A percentile compares a stretch with the other conserved stretches of the same genome.
Evolutionary conservation across 257 asterid species (phyloP).

Genomic region (Solanum rostratum): DNA sequence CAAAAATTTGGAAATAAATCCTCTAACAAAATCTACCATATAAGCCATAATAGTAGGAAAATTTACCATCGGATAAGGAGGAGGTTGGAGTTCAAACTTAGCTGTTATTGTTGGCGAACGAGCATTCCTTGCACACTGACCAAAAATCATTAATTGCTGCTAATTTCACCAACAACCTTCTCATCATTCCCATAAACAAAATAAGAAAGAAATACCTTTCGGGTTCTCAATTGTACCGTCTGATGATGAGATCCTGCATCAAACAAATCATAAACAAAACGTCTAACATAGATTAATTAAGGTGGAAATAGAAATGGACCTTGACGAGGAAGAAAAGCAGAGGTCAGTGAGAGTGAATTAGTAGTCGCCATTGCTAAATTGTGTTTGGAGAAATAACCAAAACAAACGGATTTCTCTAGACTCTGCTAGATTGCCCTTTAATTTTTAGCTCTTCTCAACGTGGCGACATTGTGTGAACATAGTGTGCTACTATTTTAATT

Average conservation of each 20-base stretch:
- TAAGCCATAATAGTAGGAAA: neutral
- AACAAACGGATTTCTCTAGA: neutral
- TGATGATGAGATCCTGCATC: conserved; percentile 18
- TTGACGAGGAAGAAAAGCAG: conserved; percentile 21
- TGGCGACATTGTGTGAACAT: neutral
- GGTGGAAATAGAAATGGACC: conserved; percentile 8
- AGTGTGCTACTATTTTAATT: neutral
- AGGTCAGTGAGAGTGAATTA: conserved; percentile 19
- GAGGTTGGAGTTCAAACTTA: conserved; percentile 58
- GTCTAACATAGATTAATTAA: neutral
- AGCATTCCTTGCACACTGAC: conserved; percentile 19
- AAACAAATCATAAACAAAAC: neutral
- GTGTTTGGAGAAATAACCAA: neutral
- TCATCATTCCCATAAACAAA: no score
- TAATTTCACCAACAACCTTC: neutral
- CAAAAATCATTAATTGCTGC: neutral
- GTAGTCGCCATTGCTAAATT: conserved; percentile 21
- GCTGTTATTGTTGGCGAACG: conserved; percentile 38
- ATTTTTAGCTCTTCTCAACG: neutral
- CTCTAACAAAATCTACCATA: no score
- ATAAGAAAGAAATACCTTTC: conserved; percentile 28
- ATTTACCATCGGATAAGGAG: conserved; percentile 65
- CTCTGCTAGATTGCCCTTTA: neutral
- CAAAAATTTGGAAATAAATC: no score
- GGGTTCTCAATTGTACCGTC: conserved; percentile 23